These are phyloP conservation scores for Oryza coarctata DNA, from an alignment of 176 grass and related monocot genomes.

Conservation along the genomic window DNA sequence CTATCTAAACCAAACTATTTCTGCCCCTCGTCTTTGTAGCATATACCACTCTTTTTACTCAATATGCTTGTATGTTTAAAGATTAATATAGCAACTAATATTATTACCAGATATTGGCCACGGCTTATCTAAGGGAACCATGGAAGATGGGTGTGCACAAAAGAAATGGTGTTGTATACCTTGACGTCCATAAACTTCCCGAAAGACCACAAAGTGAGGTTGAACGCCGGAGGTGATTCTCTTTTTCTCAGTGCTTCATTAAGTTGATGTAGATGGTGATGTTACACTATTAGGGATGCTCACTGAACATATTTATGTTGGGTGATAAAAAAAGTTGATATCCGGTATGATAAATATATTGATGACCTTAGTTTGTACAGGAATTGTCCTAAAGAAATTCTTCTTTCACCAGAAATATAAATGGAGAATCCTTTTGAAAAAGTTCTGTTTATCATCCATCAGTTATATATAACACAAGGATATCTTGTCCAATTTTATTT, in stretches of 20 bases:
- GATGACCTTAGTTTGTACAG: background rate
- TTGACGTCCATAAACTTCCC: conserved; percentile 97
- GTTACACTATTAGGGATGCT: background rate
- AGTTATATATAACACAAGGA: background rate
- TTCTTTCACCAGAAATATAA: conserved; percentile 12
- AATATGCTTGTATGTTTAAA: conserved; percentile 27
- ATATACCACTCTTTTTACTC: background rate
- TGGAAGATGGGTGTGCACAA: conserved; percentile 99
- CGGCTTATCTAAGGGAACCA: conserved; percentile 91
- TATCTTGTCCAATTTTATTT: conserved; percentile 25
- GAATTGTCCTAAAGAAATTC: background rate
- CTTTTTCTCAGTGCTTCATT: background rate
- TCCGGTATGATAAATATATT: background rate
- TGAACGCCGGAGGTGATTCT: conserved; percentile 65
- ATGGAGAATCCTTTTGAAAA: background rate
- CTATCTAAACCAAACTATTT: background rate
- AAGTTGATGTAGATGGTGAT: conserved; percentile 11
- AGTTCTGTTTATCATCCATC: background rate
- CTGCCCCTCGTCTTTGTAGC: background rate
- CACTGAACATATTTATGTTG: background rate
- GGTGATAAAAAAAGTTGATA: background rate
- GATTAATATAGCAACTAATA: conserved; percentile 17
- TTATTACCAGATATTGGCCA: conserved; percentile 79
- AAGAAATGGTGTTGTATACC: conserved; percentile 87
- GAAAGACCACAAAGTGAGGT: conserved; percentile 78